Conservation (phyloP, 306 rosid genomes). For the Comarum palustre region DNA sequence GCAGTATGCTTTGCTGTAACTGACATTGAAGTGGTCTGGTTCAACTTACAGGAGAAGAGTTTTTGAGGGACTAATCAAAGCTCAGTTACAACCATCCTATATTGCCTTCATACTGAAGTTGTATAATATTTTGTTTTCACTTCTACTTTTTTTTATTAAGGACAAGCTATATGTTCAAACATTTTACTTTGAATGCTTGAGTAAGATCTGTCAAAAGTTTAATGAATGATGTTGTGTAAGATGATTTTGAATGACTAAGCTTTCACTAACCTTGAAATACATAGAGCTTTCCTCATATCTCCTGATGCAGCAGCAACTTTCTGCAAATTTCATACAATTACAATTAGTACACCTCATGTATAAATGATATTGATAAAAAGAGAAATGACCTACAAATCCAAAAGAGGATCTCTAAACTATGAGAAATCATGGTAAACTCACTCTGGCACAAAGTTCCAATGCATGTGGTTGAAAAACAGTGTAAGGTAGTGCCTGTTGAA, state of each 20-base stretch:
- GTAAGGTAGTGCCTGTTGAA: slow-evolving; percentile 63
- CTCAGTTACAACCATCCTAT: not conserved
- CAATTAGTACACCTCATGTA: not conserved
- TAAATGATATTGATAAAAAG: not conserved
- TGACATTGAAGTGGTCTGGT: not conserved
- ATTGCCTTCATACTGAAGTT: not conserved
- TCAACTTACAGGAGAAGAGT: not conserved
- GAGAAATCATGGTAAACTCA: slow-evolving; percentile 36
- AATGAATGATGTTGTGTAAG: not conserved
- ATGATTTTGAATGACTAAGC: not conserved
- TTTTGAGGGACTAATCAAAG: not conserved
- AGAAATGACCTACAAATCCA: not conserved
- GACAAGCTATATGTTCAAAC: not conserved
- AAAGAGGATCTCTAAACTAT: not conserved
- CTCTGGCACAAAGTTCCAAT: slow-evolving; percentile 93
- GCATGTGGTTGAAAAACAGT: slow-evolving; percentile 69
- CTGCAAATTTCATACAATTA: slow-evolving; percentile 36
- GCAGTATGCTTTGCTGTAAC: not conserved
- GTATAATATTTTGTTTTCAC: not conserved
- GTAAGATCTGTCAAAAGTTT: not conserved
- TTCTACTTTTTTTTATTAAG: not conserved
- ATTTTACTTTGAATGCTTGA: not conserved
- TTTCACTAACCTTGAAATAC: slow-evolving; percentile 59
- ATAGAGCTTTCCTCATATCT: slow-evolving; percentile 92
- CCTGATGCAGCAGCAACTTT: slow-evolving; percentile 95